Base-by-base conservation (phyloP, 306 rosid genomes). In the Datisca glomerata region DNA sequence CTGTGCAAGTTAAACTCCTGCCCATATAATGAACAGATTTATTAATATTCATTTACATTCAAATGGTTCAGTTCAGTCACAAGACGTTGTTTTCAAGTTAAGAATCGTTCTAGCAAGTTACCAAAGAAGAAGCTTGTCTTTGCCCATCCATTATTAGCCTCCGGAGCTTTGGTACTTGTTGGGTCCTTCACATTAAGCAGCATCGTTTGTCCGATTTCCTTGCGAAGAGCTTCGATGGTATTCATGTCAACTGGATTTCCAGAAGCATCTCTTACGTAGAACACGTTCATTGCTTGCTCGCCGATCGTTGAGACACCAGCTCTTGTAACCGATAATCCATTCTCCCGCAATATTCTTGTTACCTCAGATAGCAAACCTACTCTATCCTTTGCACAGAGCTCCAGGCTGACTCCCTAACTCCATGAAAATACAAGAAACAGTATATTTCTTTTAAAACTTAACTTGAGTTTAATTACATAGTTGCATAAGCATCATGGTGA, bases 101-200 rank as follows among this genome's bases (percentile, higher is more conserved):
- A 65, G 66, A 82, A 74, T 59, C 67, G 76, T 60, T 87, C 89
- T 17, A 83, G 54, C 78, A 75, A 69, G 78, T 76, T 74, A 1
- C 93, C 85, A 47, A 82, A 79, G 79, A 76, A 87, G 85, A 87
- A 82, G 56, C 80, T 74, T 3, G 76, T 74, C 60, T 80, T 87
- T 19, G 75, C 72, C 94, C 89, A 72, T 60, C 81, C 91, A 43
- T 66, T 34, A 9, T 60, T 41, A 9, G 62, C 67, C 50, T 68
- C 92, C n/a, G 84, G 65, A 33, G 60, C 74, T 60, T 58, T 72
- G 49, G 77, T 57, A 60, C 46, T 63, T 28, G 51, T 51, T 18
- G 96, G 73, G 21, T 66, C 68, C 77, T 81, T 79, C 52, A 81
- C 94, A 24, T 67, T 69, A 7, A 81, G 72, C 79, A 70, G 72